Percentiles rank a stretch among this genome's conserved stretches.
Evolutionary conservation across 306 rosid species (phyloP).

Genomic region (Dryas drummondii): DNA sequence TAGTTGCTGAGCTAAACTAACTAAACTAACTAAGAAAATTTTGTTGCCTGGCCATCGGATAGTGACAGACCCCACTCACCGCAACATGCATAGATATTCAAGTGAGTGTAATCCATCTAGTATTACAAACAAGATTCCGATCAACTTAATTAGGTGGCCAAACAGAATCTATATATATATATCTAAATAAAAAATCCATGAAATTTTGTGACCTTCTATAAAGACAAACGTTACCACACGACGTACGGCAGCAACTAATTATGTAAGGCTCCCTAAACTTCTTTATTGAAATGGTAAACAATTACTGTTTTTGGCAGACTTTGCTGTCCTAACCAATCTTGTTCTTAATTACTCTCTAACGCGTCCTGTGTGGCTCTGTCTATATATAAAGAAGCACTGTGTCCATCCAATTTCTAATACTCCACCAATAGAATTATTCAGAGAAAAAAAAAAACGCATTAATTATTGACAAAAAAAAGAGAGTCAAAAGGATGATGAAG

Average conservation of each 20-base stretch:
- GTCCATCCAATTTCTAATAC: background rate
- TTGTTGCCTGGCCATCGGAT: no score
- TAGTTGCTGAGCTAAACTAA: no score
- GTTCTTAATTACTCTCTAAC: background rate
- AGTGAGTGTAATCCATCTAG: no score
- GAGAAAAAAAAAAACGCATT: background rate
- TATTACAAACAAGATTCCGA: no score
- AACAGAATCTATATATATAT: background rate
- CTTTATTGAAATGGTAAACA: conserved; percentile 4
- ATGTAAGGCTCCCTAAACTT: background rate
- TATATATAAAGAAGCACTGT: conserved; percentile 1
- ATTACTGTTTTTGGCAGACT: conserved; percentile 7
- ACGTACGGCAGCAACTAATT: background rate
- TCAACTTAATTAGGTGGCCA: background rate
- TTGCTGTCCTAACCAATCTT: background rate
- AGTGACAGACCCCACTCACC: no score
- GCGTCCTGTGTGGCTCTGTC: background rate
- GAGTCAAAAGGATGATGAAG: background rate
- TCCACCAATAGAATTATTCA: background rate
- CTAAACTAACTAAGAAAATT: no score
- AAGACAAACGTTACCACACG: background rate
- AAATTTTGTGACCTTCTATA: background rate
- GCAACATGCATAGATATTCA: no score
- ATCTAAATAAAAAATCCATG: background rate
- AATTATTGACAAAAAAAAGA: background rate